Base-by-base conservation (phyloP, 2,329 filamentous ascomycete species). In the Alternaria viburni region DNA sequence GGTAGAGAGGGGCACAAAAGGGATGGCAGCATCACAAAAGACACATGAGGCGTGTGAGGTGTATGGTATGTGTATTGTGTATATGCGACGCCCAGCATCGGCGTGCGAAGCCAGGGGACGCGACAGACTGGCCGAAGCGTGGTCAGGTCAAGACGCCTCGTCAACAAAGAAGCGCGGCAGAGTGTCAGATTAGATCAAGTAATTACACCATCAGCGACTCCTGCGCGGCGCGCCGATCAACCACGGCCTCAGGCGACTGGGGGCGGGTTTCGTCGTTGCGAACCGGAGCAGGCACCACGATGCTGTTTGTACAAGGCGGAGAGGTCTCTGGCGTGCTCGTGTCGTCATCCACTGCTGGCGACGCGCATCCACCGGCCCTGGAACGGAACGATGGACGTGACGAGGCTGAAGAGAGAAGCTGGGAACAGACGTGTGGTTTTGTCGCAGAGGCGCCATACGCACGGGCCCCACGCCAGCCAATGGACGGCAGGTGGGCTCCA, bases 121-220 rank as follows among this genome's bases (percentile, higher is more conserved):
- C 26, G 23, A 41, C 11, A 54, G 9, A 21, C 54, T 2, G 6
- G n/a, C 47, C n/a, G 25, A 19, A 17, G 19, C 23, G 19, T 8
- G 30, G n/a, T 26, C 41, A 49, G 41, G 17, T 41, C 32, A 41
- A 13, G 52, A 59, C 58, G 59, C 66, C 61, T 59, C 57, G 55
- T 57, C 60, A 46, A 26, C 36, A 23, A 60, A 43, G 30, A 51
- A 59, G 56, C 44, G 66, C 56, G 66, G 62, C 64, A 67, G 63
- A 74, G 77, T 79, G 79, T 87, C 86, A 86, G 86, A 87, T 87
- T 87, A 87, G 86, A 88, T 87, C 86, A 88, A 88, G 86, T 87
- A 80, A 83, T 66, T 83, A 74, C 79, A 81, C 84, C 82, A 70
- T 84, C 85, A 86, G 73, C 70, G 81, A 80, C 75, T 45, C 67